A percentile compares a stretch with the other conserved stretches of the same genome.
These are phyloP conservation scores for Lepidium africanum DNA, from an alignment of 345 rosid species.

Conservation along the genomic window DNA sequence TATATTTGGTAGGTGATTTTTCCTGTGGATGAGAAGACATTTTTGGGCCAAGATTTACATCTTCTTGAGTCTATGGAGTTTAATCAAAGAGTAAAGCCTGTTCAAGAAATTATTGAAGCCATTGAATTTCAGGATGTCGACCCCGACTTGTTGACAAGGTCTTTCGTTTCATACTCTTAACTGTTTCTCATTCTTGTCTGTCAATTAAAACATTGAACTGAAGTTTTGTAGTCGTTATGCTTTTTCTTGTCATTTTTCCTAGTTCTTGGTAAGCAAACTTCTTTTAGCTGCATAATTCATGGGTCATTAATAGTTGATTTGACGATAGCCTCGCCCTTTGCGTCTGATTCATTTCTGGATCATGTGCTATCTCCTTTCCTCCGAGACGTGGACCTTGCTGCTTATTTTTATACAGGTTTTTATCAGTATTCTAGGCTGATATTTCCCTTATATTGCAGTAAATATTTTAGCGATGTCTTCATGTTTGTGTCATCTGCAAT, in stretches of 20 bases:
- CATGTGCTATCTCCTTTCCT: neutral
- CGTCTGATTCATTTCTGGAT: neutral
- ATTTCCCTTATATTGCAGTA: conserved; percentile 47
- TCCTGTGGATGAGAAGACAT: conserved; percentile 48
- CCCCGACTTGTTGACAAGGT: conserved; percentile 93
- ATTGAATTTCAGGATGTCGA: conserved; percentile 74
- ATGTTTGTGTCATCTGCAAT: conserved; percentile 86
- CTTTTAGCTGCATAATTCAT: conserved; percentile 11
- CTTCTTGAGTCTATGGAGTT: conserved; percentile 90
- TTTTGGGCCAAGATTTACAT: conserved; percentile 73
- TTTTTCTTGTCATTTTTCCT: neutral
- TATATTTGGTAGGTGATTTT: conserved; percentile 46
- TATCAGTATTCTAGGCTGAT: conserved; percentile 2
- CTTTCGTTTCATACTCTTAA: conserved; percentile 11
- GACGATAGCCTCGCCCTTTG: neutral
- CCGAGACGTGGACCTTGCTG: conserved; percentile 8
- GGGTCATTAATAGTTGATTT: neutral
- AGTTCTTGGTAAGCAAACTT: conserved; percentile 1
- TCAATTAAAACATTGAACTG: neutral
- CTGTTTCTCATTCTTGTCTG: neutral
- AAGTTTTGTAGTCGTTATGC: neutral
- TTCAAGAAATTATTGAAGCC: conserved; percentile 71
- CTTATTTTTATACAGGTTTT: neutral
- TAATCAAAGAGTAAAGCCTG: conserved; percentile 69
- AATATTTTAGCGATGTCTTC: conserved; percentile 73